Base-by-base conservation (phyloP, 1,284 basidiomycete genomes). In the Ceratobasidium sp. region DNA sequence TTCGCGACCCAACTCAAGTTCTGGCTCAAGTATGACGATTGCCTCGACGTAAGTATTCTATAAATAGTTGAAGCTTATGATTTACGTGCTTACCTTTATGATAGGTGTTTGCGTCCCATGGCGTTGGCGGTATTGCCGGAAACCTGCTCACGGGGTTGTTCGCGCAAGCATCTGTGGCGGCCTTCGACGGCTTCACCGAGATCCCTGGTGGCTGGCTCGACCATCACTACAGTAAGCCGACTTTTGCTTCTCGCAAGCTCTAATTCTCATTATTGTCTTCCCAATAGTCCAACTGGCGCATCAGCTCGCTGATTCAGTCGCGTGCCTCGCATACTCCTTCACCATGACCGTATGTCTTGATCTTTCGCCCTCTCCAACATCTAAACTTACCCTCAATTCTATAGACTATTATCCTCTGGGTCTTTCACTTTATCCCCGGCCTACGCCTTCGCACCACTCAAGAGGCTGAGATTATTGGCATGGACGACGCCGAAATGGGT, bases 1-100 rank as follows among this genome's bases (percentile, higher is more conserved):
- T 98, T 96, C 83, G 95, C 94, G 20, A 99, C 97, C 28, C 94
- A 97, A 84, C 89, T 99, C 86, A 99, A 98, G 86, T 95, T 93
- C 85, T 58, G 93, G 66, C 87, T 92, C 79, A 87, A 88, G 46
- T 94, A 92, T 82, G 94, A 95, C 81, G 94, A 95, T 83, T 89
- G 92, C 40, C 91, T 97, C 56, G 96, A 97, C 88, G 93, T 94
- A 72, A 77, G 89, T 84, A 72, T 39, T 23, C 61, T 23, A 23
- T 13, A 51, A 73, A 58, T 3, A 26, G 33, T 6, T 6, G 49
- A 13, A 15, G 13, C 28, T 26, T 23, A 33, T 26, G 44, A 9
- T 15, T 1, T 23, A n/a, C 7, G 7, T 10, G 44, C n/a, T 51
- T n/a, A n/a, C 61, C 18, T 44, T 64, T 40, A 18, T 6, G n/a